Evolutionary conservation across 2,329 filamentous ascomycete genomes (phyloP), one percentile per base, ranked within the genome.

Genomic region (Chaetoscypha palmicola): DNA sequence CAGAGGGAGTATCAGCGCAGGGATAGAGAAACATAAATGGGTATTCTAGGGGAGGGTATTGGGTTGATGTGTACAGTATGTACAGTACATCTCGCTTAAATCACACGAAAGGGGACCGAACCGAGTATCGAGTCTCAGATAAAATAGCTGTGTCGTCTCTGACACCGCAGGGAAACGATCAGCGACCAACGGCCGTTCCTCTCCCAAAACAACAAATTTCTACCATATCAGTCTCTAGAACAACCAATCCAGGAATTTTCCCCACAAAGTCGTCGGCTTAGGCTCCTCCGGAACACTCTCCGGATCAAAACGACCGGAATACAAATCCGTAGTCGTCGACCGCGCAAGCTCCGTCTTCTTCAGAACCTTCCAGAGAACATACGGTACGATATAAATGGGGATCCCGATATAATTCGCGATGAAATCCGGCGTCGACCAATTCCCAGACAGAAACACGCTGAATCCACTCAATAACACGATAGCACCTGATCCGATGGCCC

Each of bases 401-500:
- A 77, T 62, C 7, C 66, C 71, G 54, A 77, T 74, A 59, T 78
- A 78, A 12, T 65, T 66, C 2, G 73, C 72, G 40, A 78, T 52
- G 58, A 77, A 77, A 33, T 66, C 65, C 8, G 69, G 63, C 0
- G 66, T 63, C n/a, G 35, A 30, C n/a, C 45, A 51, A 30, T 60
- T 67, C 51, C 68, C 76, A 5, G 73, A 73, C 46, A 68, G 64
- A 50, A 80, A 77, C 17, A 69, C 64, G 46, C 76, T 68, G 45
- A 76, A 78, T 12, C 77, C 74, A 34, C 78, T 71, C 43, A 78
- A 76, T 19, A 79, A 50, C 39, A 77, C 69, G 33, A 76, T 64
- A 4, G 71, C 51, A 22, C 38, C 38, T 19, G 38, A 40, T 2
- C 38, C 38, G 14, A 62, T 60, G 12, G 74, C 68, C 17, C 38